Evolutionary conservation across 2,329 filamentous ascomycete species (phyloP), one percentile per base, ranked within the genome.

Genomic region (Epichloe sp.): DNA sequence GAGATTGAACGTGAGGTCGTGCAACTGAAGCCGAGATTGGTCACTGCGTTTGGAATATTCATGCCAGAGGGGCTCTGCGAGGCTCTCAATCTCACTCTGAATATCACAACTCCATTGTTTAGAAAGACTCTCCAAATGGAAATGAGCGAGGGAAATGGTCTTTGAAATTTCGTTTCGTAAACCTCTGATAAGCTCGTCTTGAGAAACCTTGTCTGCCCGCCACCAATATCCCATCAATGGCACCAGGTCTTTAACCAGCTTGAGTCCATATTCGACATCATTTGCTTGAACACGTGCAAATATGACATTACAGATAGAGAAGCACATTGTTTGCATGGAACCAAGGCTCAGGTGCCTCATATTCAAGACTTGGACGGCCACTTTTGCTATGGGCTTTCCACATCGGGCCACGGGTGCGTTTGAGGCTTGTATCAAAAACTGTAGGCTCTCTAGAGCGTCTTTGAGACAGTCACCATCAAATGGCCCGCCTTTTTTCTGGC

Each of bases 81-180:
- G 66, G n/a, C 78, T 77, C 55, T 84, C 79, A 5, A 95, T 50
- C 56, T 75, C 65, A 44, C 60, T 71, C 31, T 66, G 63, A 51
- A 74, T 65, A 52, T 60, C 65, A 56, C 69, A 66, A 2, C 66
- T 62, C 7, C 67, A 62, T 48, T 76, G 70, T 41, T 66, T 63
- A 26, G 76, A 64, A 35, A 86, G 61, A 52, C 78, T 69, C 56
- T 86, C 74, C 44, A 86, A 69, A 56, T 84, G 80, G 8, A 83
- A 68, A 56, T 80, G 76, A 35, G 82, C 72, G n/a, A 79, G 71
- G 55, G 86, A 80, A 31, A 95, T 70, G 1, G 80, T 80, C 57
- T 82, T 82, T 36, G 94, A 72, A 63, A 95, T 85, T 63, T 89
- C 88, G 56, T 91, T 86, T 57, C 84, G 82, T 47, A 93, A 65